Percentiles rank a stretch among this genome's conserved stretches.
Evolutionary conservation across 352 stramenopile genomes (phyloP).

Genomic region (Plasmopara viticola): DNA sequence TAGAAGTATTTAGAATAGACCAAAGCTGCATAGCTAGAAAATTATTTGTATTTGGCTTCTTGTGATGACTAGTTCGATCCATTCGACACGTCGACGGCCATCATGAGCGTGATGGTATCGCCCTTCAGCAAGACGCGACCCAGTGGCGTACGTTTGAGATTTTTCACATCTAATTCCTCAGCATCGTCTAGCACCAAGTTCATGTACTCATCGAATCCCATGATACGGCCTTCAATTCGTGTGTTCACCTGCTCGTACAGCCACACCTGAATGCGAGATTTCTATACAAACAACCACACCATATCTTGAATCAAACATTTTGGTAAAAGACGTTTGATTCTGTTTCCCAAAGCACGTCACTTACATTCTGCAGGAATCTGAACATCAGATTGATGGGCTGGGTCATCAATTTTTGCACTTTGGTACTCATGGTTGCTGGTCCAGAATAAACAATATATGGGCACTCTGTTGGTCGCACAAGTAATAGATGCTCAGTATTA

Average conservation of each 20-base stretch:
- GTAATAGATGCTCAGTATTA: not conserved
- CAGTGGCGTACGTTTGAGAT: conserved; percentile 89
- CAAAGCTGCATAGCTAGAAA: conserved; percentile 6
- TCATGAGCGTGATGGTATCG: conserved; percentile 99
- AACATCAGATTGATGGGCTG: conserved; percentile 99
- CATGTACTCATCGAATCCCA: conserved; percentile 99
- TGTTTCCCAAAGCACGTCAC: conserved; percentile 11
- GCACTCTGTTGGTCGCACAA: conserved; percentile 10
- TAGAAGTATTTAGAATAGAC: too few relatives aligned
- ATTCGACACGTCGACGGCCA: conserved; percentile 57
- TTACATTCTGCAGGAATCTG: conserved; percentile 95
- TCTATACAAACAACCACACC: conserved; percentile 40
- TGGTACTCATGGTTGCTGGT: conserved; percentile 75
- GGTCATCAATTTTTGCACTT: conserved; percentile 99
- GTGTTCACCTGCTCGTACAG: conserved; percentile 99
- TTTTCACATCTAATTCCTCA: conserved; percentile 94
- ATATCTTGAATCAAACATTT: conserved; percentile 2
- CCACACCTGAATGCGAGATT: conserved; percentile 98
- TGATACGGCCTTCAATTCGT: conserved; percentile 98
- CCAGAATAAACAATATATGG: conserved; percentile 2
- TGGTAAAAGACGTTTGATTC: too few relatives aligned
- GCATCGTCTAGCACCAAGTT: conserved; percentile 99
- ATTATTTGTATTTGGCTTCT: conserved; percentile 21
- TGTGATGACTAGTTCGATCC: conserved; percentile 26
- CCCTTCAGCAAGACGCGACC: conserved; percentile 99